These are phyloP conservation scores for Seiridium unicorne DNA, from an alignment of 2,329 filamentous ascomycete species.

Conservation along the genomic window DNA sequence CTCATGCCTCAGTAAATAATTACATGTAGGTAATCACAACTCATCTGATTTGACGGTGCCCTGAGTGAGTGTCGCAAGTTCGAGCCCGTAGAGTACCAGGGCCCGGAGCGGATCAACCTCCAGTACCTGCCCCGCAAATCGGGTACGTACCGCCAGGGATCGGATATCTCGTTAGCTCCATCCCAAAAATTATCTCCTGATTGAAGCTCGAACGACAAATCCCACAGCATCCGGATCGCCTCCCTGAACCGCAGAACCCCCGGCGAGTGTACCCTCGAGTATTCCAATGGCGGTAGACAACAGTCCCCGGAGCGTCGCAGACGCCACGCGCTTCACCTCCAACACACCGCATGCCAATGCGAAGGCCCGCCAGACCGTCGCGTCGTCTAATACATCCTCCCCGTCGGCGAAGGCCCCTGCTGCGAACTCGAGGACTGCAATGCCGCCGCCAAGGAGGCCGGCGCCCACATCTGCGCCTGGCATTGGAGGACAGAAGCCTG, in stretches of 20 bases:
- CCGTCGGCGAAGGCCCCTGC: background rate
- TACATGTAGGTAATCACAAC: too few species aligned
- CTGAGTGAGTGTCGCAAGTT: too few species aligned
- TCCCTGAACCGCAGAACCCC: background rate
- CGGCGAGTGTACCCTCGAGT: background rate
- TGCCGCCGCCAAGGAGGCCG: conserved; percentile 7
- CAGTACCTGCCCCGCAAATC: too few species aligned
- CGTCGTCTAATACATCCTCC: conserved; percentile 27
- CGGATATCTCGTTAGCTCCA: too few species aligned
- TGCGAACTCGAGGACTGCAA: background rate
- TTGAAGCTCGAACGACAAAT: background rate
- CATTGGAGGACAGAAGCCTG: conserved; percentile 32
- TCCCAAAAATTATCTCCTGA: conserved; percentile 3
- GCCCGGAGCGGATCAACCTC: too few species aligned
- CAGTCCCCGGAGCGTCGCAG: conserved; percentile 67
- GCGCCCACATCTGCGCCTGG: conserved; percentile 12
- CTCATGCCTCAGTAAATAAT: too few species aligned
- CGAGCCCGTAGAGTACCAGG: too few species aligned
- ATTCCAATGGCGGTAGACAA: conserved; percentile 16
- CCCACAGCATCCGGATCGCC: background rate
- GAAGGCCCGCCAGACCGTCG: conserved; percentile 41
- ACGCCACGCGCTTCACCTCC: conserved; percentile 77
- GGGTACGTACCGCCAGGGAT: too few species aligned
- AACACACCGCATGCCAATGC: conserved; percentile 69
- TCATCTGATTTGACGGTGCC: too few species aligned